These are phyloP conservation scores for Davidsoniella virescens DNA, from an alignment of 2,329 filamentous ascomycete genomes.

Conservation along the genomic window DNA sequence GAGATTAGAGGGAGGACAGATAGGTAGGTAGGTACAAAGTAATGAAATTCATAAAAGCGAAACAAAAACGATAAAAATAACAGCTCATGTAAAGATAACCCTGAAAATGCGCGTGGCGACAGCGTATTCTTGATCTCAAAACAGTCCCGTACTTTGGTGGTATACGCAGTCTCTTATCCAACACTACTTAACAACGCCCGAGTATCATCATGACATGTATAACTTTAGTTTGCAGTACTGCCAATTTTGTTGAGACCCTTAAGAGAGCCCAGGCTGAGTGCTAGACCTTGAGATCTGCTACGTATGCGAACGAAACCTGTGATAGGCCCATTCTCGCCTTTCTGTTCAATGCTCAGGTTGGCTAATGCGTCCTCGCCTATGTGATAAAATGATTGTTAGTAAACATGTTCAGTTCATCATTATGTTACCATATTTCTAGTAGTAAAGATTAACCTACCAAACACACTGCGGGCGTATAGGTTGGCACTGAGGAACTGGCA, in stretches of 20 bases:
- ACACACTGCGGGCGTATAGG: conserved; percentile 88
- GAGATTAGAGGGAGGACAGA: too few relatives aligned
- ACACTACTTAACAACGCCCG: too few relatives aligned
- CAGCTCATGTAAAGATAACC: too few relatives aligned
- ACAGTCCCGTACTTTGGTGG: too few relatives aligned
- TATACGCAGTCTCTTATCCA: too few relatives aligned
- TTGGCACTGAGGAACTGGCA: conserved; percentile 97
- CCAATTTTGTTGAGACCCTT: conserved; percentile 84
- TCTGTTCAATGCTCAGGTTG: conserved; percentile 95
- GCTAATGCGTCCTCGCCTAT: conserved; percentile 93
- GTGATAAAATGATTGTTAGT: conserved; percentile 2
- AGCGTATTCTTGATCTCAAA: too few relatives aligned
- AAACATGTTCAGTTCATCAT: not conserved
- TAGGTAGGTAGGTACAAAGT: not conserved
- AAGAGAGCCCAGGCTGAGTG: conserved; percentile 79
- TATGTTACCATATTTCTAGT: too few relatives aligned
- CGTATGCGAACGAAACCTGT: conserved; percentile 96
- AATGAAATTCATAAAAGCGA: not conserved
- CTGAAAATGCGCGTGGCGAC: too few relatives aligned
- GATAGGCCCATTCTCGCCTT: conserved; percentile 85
- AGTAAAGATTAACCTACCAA: conserved; percentile 52
- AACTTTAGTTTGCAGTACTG: conserved; percentile 19
- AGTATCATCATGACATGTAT: too few relatives aligned
- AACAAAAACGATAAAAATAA: conserved; percentile 2
- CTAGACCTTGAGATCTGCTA: conserved; percentile 88